Base-by-base conservation (phyloP, 768 basidiomycete genomes). In the Suillus clintonianus region DNA sequence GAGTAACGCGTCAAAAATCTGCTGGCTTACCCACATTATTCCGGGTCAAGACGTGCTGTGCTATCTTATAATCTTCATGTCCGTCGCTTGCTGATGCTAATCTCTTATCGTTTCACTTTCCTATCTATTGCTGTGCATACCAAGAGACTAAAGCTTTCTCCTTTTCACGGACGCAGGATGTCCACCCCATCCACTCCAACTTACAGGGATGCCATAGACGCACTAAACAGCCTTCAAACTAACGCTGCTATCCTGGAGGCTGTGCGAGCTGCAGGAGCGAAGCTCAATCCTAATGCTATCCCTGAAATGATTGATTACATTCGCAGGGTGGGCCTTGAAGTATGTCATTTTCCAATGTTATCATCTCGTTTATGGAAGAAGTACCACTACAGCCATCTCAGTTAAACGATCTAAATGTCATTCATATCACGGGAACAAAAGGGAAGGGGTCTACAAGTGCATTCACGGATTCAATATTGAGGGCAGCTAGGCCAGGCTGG, bases 401-500 rank as follows among this genome's bases (percentile, higher is more conserved):
- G 66, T 83, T 99, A 48, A 95, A 98, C 73, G 78, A 79, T 27
- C 81, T 99, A 60, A 97, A 98, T 75, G 94, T 97, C 62, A 86
- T 99, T 54, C 97, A 99, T 80, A 88, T 99, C 68, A 96, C 97
- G 10, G 97, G 97, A 4, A 99, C 97, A 5, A 99, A 99, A 78
- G 97, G 97, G 39, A 99, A 99, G 75, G 97, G 97, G 8, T 99
- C 97, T 4, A 95, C 97, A 1, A 94, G 92, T 67, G 97, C 97
- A 9, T 99, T 99, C 70, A 85, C 87, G 5, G 91, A 95, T 69
- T 92, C 91, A 11, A 89, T 98, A 60, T 80, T 99, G 57, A 86
- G 93, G n/a, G 82, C 85, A 64, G 77, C 83, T n/a, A 84, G 78
- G 67, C 90, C 95, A 8, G 78, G 82, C 2, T 92, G 89, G 82